Evolutionary conservation across 2,329 filamentous ascomycete genomes (phyloP).

Genomic region (Xylariaceae sp.): DNA sequence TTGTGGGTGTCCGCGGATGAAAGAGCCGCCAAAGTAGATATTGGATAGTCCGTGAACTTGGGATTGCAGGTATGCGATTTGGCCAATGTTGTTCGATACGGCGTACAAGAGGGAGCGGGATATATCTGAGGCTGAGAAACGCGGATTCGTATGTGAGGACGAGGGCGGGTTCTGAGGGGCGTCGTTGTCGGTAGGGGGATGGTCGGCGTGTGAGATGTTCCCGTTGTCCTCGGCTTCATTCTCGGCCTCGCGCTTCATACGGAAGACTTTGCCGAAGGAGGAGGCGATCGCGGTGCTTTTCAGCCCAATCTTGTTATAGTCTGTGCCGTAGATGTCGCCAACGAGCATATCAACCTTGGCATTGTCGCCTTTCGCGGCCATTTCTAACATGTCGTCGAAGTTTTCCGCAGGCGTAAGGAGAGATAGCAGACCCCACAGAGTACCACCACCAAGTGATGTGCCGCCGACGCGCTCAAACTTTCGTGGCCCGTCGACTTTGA

Average conservation of each 20-base stretch:
- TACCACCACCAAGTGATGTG: constrained; percentile 93
- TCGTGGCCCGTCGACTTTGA: constrained; percentile 89
- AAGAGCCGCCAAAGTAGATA: constrained; percentile 97
- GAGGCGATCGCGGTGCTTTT: constrained; percentile 95
- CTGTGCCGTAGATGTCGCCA: constrained; percentile 94
- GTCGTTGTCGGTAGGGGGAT: constrained; percentile 17
- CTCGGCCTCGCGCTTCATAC: constrained; percentile 83
- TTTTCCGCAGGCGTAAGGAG: constrained; percentile 87
- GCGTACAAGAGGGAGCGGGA: constrained; percentile 89
- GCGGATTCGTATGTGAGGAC: constrained; percentile 25
- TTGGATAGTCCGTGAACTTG: constrained; percentile 87
- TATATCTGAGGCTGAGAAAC: constrained; percentile 80
- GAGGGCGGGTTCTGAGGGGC: background rate
- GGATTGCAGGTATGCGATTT: constrained; percentile 95
- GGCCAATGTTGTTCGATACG: constrained; percentile 95
- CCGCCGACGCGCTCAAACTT: constrained; percentile 89
- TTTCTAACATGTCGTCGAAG: constrained; percentile 96
- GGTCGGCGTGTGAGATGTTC: constrained; percentile 46
- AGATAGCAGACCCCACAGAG: constrained; percentile 90
- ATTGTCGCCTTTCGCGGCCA: constrained; percentile 90
- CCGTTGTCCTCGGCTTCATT: constrained; percentile 70
- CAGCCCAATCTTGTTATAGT: constrained; percentile 92
- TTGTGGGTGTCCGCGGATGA: constrained; percentile 92
- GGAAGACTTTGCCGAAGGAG: constrained; percentile 95
- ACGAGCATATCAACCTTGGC: constrained; percentile 92